phyloP scores from a whole-genome alignment of 345 rosid genomes.

The Eucalyptus curtisii region DNA sequence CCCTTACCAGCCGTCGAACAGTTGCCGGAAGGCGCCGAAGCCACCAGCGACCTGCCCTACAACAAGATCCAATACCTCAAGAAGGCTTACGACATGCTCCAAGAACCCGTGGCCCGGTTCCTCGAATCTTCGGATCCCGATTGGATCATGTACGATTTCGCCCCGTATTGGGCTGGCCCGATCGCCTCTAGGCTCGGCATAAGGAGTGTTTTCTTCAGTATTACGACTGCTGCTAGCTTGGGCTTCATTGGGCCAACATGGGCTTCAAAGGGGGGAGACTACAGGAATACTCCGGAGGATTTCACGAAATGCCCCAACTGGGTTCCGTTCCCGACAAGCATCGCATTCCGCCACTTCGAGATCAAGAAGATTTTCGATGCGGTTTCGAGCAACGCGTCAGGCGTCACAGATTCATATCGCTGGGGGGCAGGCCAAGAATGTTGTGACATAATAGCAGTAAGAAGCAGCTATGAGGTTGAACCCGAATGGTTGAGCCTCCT shows the following conservation, averaged over 20 bases:
- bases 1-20: slow-evolving; percentile 4
- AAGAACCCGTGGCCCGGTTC: neutral
- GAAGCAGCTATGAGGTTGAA: slow-evolving; percentile 43
- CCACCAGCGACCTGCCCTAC: slow-evolving; percentile 13
- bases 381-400: neutral
- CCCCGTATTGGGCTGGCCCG: slow-evolving; percentile 2
- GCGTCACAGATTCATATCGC: slow-evolving; percentile 9
- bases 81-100: slow-evolving; percentile 14
- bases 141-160: slow-evolving; percentile 18
- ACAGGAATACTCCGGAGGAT: slow-evolving; percentile 2
- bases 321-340: slow-evolving; percentile 19
- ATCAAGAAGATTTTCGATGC: neutral
- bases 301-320: slow-evolving; percentile 14
- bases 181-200: neutral
- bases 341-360: slow-evolving; percentile 13
- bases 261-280: neutral
- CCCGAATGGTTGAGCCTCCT: slow-evolving; percentile 26
- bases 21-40: slow-evolving; percentile 10
- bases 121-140: slow-evolving; percentile 1
- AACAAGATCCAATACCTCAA: slow-evolving; percentile 9
- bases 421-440: neutral
- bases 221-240: neutral
- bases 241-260: neutral
- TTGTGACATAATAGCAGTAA: slow-evolving; percentile 16
- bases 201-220: slow-evolving; percentile 1